Conservation (phyloP, 352 stramenopile species). For the Globisporangium solare region DNA sequence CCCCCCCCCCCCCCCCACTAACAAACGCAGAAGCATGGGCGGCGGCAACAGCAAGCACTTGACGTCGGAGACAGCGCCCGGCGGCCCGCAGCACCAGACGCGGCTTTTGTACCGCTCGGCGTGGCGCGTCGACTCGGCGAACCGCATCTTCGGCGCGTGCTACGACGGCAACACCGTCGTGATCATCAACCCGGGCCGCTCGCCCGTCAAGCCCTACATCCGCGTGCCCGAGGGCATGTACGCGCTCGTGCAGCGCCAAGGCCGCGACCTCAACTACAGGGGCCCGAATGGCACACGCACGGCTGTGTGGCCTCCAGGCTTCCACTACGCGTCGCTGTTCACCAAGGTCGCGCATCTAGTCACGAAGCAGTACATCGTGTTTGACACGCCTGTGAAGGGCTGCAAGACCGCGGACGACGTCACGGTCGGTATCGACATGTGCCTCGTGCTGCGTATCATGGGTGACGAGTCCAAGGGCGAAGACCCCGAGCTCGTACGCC, state of each 20-base stretch:
- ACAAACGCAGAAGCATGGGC: too few species aligned
- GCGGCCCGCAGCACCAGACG: too few species aligned
- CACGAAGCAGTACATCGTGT: conserved; percentile 87
- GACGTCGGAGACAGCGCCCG: too few species aligned
- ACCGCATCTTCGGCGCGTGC: conserved; percentile 69
- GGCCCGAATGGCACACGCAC: conserved; percentile 33
- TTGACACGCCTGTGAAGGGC: conserved; percentile 84
- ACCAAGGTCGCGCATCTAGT: conserved; percentile 85
- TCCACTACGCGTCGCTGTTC: conserved; percentile 70
- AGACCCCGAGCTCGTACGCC: conserved; percentile 77
- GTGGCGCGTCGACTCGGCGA: conserved; percentile 59
- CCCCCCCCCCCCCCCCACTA: too few species aligned
- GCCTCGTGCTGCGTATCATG: conserved; percentile 88
- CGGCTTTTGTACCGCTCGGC: conserved; percentile 63
- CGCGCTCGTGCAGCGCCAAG: conserved; percentile 85
- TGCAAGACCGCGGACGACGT: conserved; percentile 89
- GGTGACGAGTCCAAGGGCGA: conserved; percentile 77
- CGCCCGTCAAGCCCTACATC: conserved; percentile 70
- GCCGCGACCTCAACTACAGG: conserved; percentile 63
- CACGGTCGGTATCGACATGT: conserved; percentile 84
- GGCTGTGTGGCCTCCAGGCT: conserved; percentile 71
- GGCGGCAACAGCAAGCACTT: too few species aligned
- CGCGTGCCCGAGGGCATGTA: conserved; percentile 87
- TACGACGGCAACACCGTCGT: conserved; percentile 80
- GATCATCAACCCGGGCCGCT: conserved; percentile 64